phyloP scores from a whole-genome alignment of 2,329 filamentous ascomycete genomes.

The Rutstroemia sydowiana region DNA sequence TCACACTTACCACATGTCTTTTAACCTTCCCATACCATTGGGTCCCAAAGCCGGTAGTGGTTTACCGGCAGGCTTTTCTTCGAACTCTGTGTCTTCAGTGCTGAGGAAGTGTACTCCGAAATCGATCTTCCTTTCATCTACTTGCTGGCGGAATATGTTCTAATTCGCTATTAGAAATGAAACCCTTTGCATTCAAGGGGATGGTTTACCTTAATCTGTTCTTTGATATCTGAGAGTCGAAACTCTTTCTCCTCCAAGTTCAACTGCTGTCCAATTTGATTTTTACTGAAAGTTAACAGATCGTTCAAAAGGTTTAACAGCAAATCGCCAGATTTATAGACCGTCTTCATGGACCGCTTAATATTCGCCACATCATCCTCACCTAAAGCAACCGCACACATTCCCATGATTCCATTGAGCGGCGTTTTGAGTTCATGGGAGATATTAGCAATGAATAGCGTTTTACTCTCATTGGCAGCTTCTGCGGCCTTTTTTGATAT shows the following conservation, averaged over 20 bases:
- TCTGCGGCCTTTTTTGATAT: conserved; percentile 87
- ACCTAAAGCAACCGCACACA: conserved; percentile 89
- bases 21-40: conserved; percentile 58
- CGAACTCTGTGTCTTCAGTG: conserved; percentile 31
- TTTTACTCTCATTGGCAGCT: conserved; percentile 95
- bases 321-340: conserved; percentile 83
- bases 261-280: conserved; percentile 82
- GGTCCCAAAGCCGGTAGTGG: conserved; percentile 54
- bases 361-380: conserved; percentile 73
- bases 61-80: conserved; percentile 18
- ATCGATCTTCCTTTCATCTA: conserved; percentile 68
- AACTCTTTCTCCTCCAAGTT: conserved; percentile 82
- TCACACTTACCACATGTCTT: conserved; percentile 59
- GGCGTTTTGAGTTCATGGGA: conserved; percentile 51
- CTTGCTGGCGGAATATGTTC: conserved; percentile 83
- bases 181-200: not conserved
- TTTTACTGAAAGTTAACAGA: conserved; percentile 87
- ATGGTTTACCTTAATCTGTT: conserved; percentile 49
- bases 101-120: conserved; percentile 67
- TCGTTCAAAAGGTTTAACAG: conserved; percentile 82
- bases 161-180: conserved; percentile 34
- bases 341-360: conserved; percentile 75
- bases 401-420: conserved; percentile 89
- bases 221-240: conserved; percentile 71
- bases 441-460: conserved; percentile 94